phyloP scores from a whole-genome alignment of 2,329 filamentous ascomycete species.

The Cyanodermella asteris region DNA sequence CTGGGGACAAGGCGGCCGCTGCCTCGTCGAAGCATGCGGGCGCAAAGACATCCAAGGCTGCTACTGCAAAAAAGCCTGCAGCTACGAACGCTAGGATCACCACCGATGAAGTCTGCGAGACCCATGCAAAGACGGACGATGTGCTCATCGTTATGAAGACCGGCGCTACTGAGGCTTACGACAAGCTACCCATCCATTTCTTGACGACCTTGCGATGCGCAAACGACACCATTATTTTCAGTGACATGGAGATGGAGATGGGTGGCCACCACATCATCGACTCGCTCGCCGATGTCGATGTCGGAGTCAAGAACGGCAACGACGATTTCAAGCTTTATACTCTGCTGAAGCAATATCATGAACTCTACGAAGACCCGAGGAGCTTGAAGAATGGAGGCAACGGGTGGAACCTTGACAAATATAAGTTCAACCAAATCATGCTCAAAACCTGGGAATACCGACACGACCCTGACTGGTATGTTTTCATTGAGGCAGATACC shows the following conservation, averaged over 20 bases:
- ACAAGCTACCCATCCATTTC: slow-evolving; percentile 31
- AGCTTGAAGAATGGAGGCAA: slow-evolving; percentile 12
- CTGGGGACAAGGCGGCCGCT: too few species aligned
- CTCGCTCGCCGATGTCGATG: slow-evolving; percentile 15
- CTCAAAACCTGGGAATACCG: slow-evolving; percentile 30
- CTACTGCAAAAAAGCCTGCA: too few species aligned
- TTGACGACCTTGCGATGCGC: slow-evolving; percentile 30
- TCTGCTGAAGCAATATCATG: slow-evolving; percentile 21
- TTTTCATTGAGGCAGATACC: slow-evolving; percentile 37
- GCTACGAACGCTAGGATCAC: too few species aligned
- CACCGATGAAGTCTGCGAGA: too few species aligned
- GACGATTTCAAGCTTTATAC: slow-evolving; percentile 28
- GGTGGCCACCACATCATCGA: slow-evolving; percentile 14
- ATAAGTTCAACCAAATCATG: slow-evolving; percentile 39
- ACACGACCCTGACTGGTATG: slow-evolving; percentile 34
- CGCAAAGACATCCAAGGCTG: too few species aligned
- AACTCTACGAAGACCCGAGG: slow-evolving; percentile 24
- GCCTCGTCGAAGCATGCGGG: too few species aligned
- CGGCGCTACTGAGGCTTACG: slow-evolving; percentile 31
- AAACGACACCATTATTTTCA: slow-evolving; percentile 26
- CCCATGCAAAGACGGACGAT: slow-evolving; percentile 24
- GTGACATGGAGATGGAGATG: slow-evolving; percentile 13
- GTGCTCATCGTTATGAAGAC: slow-evolving; percentile 35
- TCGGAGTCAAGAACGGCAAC: slow-evolving; percentile 23
- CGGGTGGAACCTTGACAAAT: slow-evolving; percentile 36